Conservation (phyloP, 441 rosid genomes). For the Eutrema salsugineum region DNA sequence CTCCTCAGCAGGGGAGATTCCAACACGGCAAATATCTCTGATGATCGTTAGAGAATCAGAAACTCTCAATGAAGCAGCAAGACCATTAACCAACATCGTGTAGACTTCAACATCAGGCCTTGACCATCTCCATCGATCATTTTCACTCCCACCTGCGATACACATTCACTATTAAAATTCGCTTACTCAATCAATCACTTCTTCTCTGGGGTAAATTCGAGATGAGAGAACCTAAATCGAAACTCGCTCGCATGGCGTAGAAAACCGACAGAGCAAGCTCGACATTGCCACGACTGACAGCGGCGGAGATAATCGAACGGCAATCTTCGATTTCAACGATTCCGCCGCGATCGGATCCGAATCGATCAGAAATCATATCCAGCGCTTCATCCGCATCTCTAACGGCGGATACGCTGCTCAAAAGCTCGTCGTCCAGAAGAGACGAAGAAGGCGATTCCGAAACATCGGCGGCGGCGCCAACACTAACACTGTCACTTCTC, state of each 20-base stretch:
- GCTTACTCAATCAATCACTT: not conserved
- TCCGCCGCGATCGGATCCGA: conserved; percentile 35
- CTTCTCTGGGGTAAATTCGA: not conserved
- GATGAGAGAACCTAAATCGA: conserved; percentile 52
- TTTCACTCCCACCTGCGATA: conserved; percentile 48
- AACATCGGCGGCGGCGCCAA: conserved; percentile 21
- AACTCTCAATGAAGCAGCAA: conserved; percentile 76
- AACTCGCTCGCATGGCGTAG: conserved; percentile 85
- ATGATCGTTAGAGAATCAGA: conserved; percentile 78
- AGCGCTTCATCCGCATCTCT: conserved; percentile 69
- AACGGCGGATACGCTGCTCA: conserved; percentile 46
- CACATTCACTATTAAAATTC: not conserved
- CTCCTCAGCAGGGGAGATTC: conserved; percentile 87
- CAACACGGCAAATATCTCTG: conserved; percentile 71
- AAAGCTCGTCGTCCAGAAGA: conserved; percentile 38
- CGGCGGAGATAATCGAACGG: conserved; percentile 51
- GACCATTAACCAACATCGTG: conserved; percentile 55
- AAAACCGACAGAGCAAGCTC: conserved; percentile 80
- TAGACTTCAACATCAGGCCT: conserved; percentile 75
- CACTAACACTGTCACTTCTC: not conserved
- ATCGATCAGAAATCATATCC: conserved; percentile 38
- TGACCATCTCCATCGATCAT: conserved; percentile 87
- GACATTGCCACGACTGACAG: conserved; percentile 60
- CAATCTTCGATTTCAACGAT: conserved; percentile 48
- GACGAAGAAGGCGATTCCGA: conserved; percentile 28